Conservation (phyloP, 768 basidiomycete species). For the Dioszegia hungarica region DNA sequence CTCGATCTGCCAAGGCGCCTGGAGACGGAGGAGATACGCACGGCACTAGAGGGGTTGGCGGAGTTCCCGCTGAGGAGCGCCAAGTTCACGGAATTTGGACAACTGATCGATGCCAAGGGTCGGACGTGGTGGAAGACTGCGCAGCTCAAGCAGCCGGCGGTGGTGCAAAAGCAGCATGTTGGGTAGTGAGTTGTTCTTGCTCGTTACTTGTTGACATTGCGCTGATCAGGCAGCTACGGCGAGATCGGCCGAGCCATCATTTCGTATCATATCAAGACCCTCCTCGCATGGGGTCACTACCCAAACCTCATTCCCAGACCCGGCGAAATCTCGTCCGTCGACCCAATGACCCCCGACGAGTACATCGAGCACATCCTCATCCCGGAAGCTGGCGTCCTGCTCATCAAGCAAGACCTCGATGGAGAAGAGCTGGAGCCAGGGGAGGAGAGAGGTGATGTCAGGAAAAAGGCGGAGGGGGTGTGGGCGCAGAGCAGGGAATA, state of each 20-base stretch:
- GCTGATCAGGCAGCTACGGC: conserved; percentile 27
- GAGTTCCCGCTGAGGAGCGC: conserved; percentile 13
- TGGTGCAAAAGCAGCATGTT: neutral
- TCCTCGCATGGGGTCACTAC: conserved; percentile 17
- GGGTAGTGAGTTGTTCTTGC: conserved; percentile 36
- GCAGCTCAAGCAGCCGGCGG: neutral
- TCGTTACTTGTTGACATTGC: neutral
- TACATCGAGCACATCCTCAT: conserved; percentile 82
- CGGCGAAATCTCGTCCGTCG: neutral
- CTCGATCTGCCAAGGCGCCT: conserved; percentile 8
- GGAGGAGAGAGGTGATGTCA: conserved; percentile 57
- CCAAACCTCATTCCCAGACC: neutral
- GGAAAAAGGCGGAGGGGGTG: conserved; percentile 45
- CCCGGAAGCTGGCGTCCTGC: conserved; percentile 73
- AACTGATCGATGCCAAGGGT: conserved; percentile 19
- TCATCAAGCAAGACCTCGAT: conserved; percentile 72
- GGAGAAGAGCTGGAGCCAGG: conserved; percentile 18
- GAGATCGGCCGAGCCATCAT: conserved; percentile 25
- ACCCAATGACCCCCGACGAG: conserved; percentile 63
- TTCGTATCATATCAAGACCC: conserved; percentile 16
- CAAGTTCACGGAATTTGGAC: conserved; percentile 13
- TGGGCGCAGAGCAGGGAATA: conserved; percentile 73
- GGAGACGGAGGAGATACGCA: conserved; percentile 16
- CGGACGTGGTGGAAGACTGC: conserved; percentile 4
- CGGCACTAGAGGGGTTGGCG: conserved; percentile 14